Conservation (phyloP, 768 basidiomycete species). For the Daedaleopsis sinensis region DNA sequence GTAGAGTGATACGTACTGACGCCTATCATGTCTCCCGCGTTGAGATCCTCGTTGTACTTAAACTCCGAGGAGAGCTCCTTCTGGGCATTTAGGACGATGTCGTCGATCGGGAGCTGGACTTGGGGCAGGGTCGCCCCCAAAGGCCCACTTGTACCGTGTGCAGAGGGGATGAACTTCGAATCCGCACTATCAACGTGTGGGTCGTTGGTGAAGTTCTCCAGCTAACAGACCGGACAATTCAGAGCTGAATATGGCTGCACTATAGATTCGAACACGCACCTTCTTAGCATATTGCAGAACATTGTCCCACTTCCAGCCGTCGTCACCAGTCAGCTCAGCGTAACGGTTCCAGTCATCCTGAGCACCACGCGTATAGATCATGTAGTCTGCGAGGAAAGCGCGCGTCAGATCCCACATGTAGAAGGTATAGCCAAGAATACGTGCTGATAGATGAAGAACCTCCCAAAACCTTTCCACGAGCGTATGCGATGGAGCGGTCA, state of each 20-base stretch:
- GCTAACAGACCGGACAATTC: neutral
- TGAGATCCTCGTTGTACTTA: slow-evolving; percentile 22
- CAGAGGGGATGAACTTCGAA: slow-evolving; percentile 5
- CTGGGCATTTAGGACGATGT: slow-evolving; percentile 5
- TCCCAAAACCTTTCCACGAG: slow-evolving; percentile 28
- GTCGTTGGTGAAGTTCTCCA: neutral
- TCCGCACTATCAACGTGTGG: neutral
- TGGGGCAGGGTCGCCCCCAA: slow-evolving; percentile 14
- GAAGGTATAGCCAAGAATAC: neutral
- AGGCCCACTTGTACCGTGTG: slow-evolving; percentile 22
- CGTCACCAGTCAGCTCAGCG: slow-evolving; percentile 26
- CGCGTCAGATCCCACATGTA: neutral
- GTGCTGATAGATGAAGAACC: slow-evolving; percentile 29
- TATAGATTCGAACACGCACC: slow-evolving; percentile 2
- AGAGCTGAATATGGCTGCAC: neutral
- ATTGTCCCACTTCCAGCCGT: slow-evolving; percentile 29
- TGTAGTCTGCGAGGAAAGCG: slow-evolving; percentile 16
- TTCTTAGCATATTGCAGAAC: slow-evolving; percentile 20
- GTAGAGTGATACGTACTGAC: slow-evolving; percentile 6
- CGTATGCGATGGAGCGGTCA: slow-evolving; percentile 22
- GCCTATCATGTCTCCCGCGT: slow-evolving; percentile 21
- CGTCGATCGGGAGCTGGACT: neutral
- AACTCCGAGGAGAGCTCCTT: slow-evolving; percentile 20
- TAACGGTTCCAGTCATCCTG: slow-evolving; percentile 26
- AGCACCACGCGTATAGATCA: slow-evolving; percentile 30